These are phyloP conservation scores for Leccinum variicolor DNA, from an alignment of 768 basidiomycete species.

Conservation along the genomic window DNA sequence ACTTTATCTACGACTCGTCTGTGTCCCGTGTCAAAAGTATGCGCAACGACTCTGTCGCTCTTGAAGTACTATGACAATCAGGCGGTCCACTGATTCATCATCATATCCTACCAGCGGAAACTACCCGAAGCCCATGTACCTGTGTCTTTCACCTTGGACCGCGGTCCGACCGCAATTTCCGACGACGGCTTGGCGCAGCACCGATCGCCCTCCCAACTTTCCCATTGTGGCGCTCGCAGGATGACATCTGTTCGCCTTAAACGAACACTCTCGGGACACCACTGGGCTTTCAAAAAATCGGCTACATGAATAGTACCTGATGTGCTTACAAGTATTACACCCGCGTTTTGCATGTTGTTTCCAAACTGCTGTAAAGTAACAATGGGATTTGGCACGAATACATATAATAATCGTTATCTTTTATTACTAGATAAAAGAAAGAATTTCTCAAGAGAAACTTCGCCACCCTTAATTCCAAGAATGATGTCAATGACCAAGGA, in stretches of 20 bases:
- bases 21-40: background rate
- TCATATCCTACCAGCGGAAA: too few relatives aligned
- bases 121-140: background rate
- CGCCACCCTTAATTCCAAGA: background rate
- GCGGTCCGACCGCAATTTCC: background rate
- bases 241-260: background rate
- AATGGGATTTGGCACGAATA: background rate
- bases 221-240: background rate
- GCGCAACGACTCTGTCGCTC: background rate
- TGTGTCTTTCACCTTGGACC: background rate
- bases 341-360: too few relatives aligned
- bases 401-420: background rate
- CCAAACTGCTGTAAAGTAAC: too few relatives aligned
- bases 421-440: background rate
- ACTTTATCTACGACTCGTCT: background rate
- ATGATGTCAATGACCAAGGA: background rate
- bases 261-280: background rate
- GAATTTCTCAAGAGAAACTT: background rate
- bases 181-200: background rate
- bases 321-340: too few relatives aligned
- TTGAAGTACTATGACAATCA: too few relatives aligned
- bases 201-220: conserved; percentile 9
- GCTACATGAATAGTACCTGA: background rate
- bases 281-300: background rate
- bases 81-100: too few relatives aligned